Conservation (phyloP, 2,329 filamentous ascomycete genomes). For the Phaeomoniella chlamydospora region DNA sequence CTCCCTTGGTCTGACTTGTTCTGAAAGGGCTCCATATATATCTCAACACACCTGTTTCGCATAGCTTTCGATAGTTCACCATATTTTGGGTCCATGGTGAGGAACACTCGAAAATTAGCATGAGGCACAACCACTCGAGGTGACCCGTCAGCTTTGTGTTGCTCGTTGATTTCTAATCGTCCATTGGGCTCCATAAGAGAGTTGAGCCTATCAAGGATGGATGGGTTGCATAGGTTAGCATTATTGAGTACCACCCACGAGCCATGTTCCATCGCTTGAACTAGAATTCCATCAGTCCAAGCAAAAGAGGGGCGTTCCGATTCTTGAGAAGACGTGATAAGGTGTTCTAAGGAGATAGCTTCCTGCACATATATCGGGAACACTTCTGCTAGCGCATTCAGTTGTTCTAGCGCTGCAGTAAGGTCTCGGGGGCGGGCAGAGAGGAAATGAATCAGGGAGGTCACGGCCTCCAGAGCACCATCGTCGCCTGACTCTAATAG, state of each 20-base stretch:
- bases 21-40: constrained; percentile 54
- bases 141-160: constrained; percentile 68
- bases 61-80: constrained; percentile 92
- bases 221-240: constrained; percentile 90
- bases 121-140: constrained; percentile 71
- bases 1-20: not conserved
- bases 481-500: not conserved
- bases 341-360: not conserved
- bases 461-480: constrained; percentile 1
- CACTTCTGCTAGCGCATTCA: not conserved
- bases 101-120: constrained; percentile 75
- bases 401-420: not conserved
- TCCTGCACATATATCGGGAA: not conserved
- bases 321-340: not conserved
- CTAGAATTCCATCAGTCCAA: constrained; percentile 87
- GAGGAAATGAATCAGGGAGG: constrained; percentile 16
- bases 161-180: constrained; percentile 80
- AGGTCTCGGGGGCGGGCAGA: not conserved
- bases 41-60: constrained; percentile 86
- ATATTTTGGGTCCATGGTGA: constrained; percentile 83
- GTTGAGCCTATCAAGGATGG: constrained; percentile 86
- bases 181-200: constrained; percentile 87
- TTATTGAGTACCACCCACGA: constrained; percentile 94
- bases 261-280: constrained; percentile 72
- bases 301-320: constrained; percentile 51